Conservation (phyloP, 2,329 filamentous ascomycete species). For the Aspergillus puulaauensis region DNA sequence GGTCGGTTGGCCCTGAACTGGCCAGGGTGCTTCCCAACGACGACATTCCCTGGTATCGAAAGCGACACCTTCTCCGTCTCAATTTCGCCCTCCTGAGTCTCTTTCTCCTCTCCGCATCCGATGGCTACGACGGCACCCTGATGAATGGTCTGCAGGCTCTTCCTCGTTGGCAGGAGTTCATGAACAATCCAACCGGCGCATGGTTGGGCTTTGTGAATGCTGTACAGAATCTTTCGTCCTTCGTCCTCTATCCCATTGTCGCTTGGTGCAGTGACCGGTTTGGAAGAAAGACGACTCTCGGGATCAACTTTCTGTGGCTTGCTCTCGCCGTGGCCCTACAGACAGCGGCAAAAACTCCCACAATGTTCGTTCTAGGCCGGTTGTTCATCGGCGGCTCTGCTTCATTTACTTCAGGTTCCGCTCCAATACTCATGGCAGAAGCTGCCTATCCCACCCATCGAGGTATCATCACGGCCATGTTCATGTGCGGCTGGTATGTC, state of each 20-base stretch:
- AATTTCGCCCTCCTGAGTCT: neutral
- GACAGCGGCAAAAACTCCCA: neutral
- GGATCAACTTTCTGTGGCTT: neutral
- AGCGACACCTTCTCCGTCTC: neutral
- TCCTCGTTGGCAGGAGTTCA: neutral
- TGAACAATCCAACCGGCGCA: neutral
- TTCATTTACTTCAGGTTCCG: neutral
- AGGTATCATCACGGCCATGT: neutral
- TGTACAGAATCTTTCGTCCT: neutral
- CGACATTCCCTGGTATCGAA: neutral
- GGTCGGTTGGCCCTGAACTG: neutral
- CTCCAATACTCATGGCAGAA: neutral
- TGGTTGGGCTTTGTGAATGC: conserved; percentile 6
- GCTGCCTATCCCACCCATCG: neutral
- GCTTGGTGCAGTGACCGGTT: neutral
- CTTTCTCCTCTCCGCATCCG: neutral
- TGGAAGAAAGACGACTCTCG: neutral
- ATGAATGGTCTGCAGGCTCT: conserved; percentile 8
- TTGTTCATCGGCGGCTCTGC: neutral
- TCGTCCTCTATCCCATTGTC: neutral
- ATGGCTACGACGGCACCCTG: conserved; percentile 5
- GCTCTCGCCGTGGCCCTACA: neutral
- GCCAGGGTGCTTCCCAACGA: neutral
- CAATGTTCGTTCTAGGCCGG: neutral
- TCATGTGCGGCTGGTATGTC: neutral